Evolutionary conservation across 2,329 filamentous ascomycete genomes (phyloP).

Genomic region (Magnaporthiopsis incrustans): DNA sequence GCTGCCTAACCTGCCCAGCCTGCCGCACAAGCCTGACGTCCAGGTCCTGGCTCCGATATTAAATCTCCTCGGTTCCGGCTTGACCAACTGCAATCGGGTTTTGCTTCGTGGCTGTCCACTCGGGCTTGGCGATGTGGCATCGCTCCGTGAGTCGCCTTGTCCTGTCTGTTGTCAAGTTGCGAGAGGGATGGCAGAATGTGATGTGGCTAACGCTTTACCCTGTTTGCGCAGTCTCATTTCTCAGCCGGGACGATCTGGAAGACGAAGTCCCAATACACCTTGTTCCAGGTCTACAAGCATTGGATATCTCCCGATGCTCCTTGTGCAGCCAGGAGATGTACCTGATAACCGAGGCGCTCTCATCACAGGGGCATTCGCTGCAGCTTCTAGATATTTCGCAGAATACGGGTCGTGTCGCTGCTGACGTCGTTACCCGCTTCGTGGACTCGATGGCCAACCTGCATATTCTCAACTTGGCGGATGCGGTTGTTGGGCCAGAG

Average conservation of each 20-base stretch:
- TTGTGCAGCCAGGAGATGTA: constrained; percentile 40
- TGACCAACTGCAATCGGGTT: constrained; percentile 44
- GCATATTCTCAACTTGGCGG: constrained; percentile 40
- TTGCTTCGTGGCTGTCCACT: constrained; percentile 42
- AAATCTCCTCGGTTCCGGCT: constrained; percentile 29
- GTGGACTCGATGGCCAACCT: constrained; percentile 36
- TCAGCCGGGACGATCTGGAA: not conserved
- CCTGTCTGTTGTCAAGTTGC: not conserved
- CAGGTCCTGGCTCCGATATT: constrained; percentile 34
- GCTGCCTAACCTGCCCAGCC: constrained; percentile 8
- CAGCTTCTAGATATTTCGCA: constrained; percentile 43
- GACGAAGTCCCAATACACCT: constrained; percentile 1
- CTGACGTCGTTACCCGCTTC: constrained; percentile 35
- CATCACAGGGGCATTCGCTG: constrained; percentile 27
- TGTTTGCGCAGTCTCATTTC: not conserved
- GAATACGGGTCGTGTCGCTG: constrained; percentile 42
- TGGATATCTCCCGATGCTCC: constrained; percentile 44
- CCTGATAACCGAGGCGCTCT: constrained; percentile 40
- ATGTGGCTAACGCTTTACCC: not conserved
- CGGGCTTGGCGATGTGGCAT: constrained; percentile 36
- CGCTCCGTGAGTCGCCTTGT: constrained; percentile 30
- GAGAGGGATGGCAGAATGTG: not conserved
- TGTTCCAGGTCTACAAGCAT: constrained; percentile 32
- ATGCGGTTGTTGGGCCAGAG: constrained; percentile 38
- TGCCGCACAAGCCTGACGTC: constrained; percentile 11